A percentile compares a stretch with the other conserved stretches of the same genome.
Conservation (phyloP, 345 rosid species). For the Salix brachista region DNA sequence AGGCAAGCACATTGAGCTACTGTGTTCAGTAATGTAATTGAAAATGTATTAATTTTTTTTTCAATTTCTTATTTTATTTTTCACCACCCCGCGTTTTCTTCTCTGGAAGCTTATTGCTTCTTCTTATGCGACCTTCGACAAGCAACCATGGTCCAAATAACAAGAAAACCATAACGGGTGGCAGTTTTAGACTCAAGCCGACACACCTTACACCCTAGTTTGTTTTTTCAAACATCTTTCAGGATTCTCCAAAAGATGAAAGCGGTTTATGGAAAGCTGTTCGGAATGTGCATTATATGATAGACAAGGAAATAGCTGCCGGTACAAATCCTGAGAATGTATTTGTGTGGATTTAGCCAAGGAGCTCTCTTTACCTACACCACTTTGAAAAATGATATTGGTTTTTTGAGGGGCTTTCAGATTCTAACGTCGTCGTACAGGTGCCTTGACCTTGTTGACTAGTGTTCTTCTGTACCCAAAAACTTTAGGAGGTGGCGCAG, state of each 20-base stretch:
- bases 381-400: not conserved
- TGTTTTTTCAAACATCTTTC: conserved; percentile 8
- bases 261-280: conserved; percentile 61
- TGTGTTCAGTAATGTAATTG: too few relatives aligned
- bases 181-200: too few relatives aligned
- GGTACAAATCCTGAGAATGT: conserved; percentile 63
- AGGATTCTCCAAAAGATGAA: conserved; percentile 75
- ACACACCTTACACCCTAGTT: too few relatives aligned
- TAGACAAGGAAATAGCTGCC: conserved; percentile 61
- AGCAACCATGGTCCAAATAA: too few relatives aligned
- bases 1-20: too few relatives aligned
- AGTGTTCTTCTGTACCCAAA: conserved; percentile 71
- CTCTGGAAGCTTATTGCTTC: too few relatives aligned
- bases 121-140: too few relatives aligned
- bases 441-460: conserved; percentile 79
- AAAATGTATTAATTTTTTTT: too few relatives aligned
- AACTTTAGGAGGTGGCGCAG: conserved; percentile 75
- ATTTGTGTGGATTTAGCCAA: conserved; percentile 87
- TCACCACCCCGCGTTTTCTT: too few relatives aligned
- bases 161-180: too few relatives aligned
- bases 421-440: conserved; percentile 31
- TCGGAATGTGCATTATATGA: conserved; percentile 61
- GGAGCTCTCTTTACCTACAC: conserved; percentile 44
- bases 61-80: too few relatives aligned
- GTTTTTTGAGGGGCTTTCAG: not conserved